These are phyloP conservation scores for Metarhizium humberi DNA, from an alignment of 2,329 filamentous ascomycete species.

Conservation along the genomic window DNA sequence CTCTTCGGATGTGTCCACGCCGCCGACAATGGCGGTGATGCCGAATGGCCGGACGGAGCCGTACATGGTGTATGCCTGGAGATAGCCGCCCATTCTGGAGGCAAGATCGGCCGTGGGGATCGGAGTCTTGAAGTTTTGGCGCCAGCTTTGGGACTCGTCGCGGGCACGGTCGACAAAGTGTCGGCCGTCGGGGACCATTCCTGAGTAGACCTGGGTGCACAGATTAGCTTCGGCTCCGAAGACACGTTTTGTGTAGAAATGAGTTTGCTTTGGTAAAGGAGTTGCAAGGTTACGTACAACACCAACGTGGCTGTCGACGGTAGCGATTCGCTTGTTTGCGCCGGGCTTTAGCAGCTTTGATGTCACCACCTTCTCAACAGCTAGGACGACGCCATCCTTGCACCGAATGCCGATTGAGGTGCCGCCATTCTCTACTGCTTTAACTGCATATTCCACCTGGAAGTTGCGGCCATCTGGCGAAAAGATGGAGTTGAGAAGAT, in stretches of 20 bases:
- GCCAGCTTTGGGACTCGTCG: slow-evolving; percentile 88
- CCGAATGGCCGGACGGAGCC: slow-evolving; percentile 94
- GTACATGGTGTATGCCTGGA: slow-evolving; percentile 96
- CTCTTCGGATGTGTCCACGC: slow-evolving; percentile 85
- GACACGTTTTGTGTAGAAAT: too few species aligned
- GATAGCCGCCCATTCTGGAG: slow-evolving; percentile 87
- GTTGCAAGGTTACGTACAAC: slow-evolving; percentile 52
- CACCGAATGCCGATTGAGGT: slow-evolving; percentile 93
- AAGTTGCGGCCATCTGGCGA: slow-evolving; percentile 98
- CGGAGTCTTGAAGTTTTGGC: slow-evolving; percentile 86
- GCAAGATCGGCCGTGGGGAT: slow-evolving; percentile 85
- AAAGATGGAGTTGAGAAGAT: slow-evolving; percentile 99
- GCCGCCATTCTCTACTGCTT: slow-evolving; percentile 96
- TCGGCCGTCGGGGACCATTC: slow-evolving; percentile 87
- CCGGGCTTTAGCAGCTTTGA: slow-evolving; percentile 93
- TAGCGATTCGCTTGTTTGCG: slow-evolving; percentile 95
- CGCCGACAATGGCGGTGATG: slow-evolving; percentile 87
- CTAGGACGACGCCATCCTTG: slow-evolving; percentile 93
- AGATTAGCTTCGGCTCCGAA: background rate
- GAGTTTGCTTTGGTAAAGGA: too few species aligned
- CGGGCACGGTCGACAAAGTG: slow-evolving; percentile 92
- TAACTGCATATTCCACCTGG: slow-evolving; percentile 97
- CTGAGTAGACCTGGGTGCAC: slow-evolving; percentile 72
- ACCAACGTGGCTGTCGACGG: slow-evolving; percentile 86
- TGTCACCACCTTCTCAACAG: slow-evolving; percentile 90